phyloP scores from a whole-genome alignment of 495 filamentous ascomycete genomes.

The Aspergillus asperescens region DNA sequence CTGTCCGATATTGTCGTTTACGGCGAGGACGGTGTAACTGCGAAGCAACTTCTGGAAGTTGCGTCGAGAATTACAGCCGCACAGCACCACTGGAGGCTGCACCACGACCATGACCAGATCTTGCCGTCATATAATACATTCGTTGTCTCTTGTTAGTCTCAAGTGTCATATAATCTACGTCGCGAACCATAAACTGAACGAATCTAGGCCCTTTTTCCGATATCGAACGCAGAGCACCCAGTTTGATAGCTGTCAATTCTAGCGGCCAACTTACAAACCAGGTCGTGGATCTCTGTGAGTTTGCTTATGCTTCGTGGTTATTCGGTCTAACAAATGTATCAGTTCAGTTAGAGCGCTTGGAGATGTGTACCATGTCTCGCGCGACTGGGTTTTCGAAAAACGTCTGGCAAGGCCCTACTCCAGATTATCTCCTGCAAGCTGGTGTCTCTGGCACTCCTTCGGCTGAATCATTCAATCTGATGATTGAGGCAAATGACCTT shows the following conservation, averaged over 20 bases:
- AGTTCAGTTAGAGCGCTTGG: constrained; percentile 79
- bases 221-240: constrained; percentile 65
- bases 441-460: constrained; percentile 18
- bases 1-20: constrained; percentile 92
- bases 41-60: constrained; percentile 54
- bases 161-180: neutral
- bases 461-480: constrained; percentile 54
- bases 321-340: constrained; percentile 16
- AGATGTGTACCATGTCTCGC: constrained; percentile 91
- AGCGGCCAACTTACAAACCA: constrained; percentile 66
- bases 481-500: constrained; percentile 83
- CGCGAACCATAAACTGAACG: constrained; percentile 12
- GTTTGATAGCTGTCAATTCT: constrained; percentile 70
- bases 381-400: constrained; percentile 83
- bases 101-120: constrained; percentile 51
- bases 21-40: constrained; percentile 56
- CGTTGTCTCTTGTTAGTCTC: constrained; percentile 56
- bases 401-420: constrained; percentile 86
- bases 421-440: constrained; percentile 51
- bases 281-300: constrained; percentile 81
- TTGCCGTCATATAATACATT: constrained; percentile 79
- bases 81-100: constrained; percentile 66
- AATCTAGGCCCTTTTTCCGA: constrained; percentile 60
- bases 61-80: constrained; percentile 69
- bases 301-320: neutral